Evolutionary conservation across 148 eudicot species (phyloP), one percentile per base, ranked within the genome.

Genomic region (Nepenthes gracilis): DNA sequence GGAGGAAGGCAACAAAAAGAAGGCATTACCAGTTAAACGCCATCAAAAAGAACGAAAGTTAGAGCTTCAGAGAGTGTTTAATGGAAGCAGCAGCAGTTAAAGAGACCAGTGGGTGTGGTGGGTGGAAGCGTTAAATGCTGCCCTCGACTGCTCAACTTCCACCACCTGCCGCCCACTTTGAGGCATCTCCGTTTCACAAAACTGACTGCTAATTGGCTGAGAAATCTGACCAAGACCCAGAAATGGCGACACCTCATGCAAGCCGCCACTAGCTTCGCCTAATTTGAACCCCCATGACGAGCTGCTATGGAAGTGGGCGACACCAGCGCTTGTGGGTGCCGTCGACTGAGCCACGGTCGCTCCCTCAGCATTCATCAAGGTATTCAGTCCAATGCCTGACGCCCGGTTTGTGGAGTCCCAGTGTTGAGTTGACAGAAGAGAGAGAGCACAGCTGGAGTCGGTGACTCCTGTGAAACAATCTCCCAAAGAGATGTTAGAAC

Each of bases 361-460:
- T 55, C 79, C 86, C 43, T 67, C 69, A 54, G 67, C 33, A 58
- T 75, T 74, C 61, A 74, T 71, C 65, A 72, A 70, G 79, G 40
- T 68, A 64, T 63, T 70, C 2, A 55, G 64, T 62, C 67, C 84
- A 35, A 74, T 78, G 70, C 62, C 72, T 36, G 78, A 79, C 59
- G 78, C 60, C 34, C 63, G 79, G 78, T 68, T 77, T 69, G 74
- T 78, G 67, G 87, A 80, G 81, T 69, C 78, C 85, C 92, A 83
- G 64, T 85, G 72, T 72, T 85, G 89, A 78, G 70, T 85, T 91
- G 97, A 91, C 97, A 91, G 97, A 91, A 91, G 96, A 91, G 97
- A 91, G 97, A 87, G 96, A 91, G 96, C 97, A 91, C 96, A 71
- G 76, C 68, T 68, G 47, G 89, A 79, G 73, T 79, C 83, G 12